Base-by-base conservation (phyloP, 768 basidiomycete genomes). In the Lentinula sp. region DNA sequence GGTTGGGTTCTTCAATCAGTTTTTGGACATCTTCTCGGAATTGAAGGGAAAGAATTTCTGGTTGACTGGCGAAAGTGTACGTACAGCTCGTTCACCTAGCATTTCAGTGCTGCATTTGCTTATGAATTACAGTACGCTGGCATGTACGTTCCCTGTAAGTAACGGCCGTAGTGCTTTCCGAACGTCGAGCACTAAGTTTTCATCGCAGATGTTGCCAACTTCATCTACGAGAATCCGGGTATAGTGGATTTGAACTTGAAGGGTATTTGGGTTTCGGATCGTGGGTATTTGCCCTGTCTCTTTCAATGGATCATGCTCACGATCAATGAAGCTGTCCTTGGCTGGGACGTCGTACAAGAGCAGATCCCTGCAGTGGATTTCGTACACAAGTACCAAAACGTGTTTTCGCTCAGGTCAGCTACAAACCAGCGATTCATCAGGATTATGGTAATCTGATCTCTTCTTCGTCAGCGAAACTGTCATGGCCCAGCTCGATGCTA, bases 301-400 rank as follows among this genome's bases (percentile, higher is more conserved):
- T 56, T 40, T 35, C 13, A 57, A 16, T 18, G 35, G 45, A 16
- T 61, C 43, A 31, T 18, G 32, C 34, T 3, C 37, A n/a, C 32
- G 23, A 23, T 3, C 21, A 31, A 23, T 61, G 28, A 56, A 87
- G 86, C 86, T 15, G 74, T 75, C 3, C 64, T 90, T 4, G 84
- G 84, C 0, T 88, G 81, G 79, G 74, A 80, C 31, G 79, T 90
- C 9, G 83, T 87, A 10, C 87, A 88, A 68, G 71, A 78, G 57
- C 76, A 91, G 70, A 87, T 91, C 50, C 87, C 89, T 1, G 88
- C 87, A 0, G 85, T 90, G 31, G 74, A 80, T 61, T 91, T 91
- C 62, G 89, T 91, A 5, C 81, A 89, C 69, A 86, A 87, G 71
- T 89, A 86, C 60, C 70, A 84, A 64, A 75, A 82, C 62, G 81